These are phyloP conservation scores for Primulina eburnea DNA, from an alignment of 257 asterid species.

Conservation along the genomic window DNA sequence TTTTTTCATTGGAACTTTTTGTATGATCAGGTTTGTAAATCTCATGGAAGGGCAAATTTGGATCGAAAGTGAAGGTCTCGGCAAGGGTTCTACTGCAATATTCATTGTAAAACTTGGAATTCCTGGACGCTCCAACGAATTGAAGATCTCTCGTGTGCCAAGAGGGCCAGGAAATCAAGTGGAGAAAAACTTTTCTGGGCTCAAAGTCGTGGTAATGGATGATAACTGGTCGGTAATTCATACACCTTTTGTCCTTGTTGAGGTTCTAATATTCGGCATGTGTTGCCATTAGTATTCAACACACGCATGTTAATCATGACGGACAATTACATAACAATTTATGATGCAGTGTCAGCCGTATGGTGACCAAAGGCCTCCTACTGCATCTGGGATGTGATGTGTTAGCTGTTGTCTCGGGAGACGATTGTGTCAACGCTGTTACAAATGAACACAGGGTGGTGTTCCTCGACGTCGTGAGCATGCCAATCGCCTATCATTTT, in stretches of 20 bases:
- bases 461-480: conserved; percentile 59
- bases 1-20: too few relatives aligned
- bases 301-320: too few relatives aligned
- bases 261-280: neutral
- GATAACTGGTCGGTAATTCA: conserved; percentile 61
- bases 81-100: conserved; percentile 54
- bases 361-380: conserved; percentile 53
- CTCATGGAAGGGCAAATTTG: conserved; percentile 68
- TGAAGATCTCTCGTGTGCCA: conserved; percentile 26
- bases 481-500: conserved; percentile 51
- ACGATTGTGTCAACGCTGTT: conserved; percentile 65
- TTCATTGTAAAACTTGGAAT: conserved; percentile 46
- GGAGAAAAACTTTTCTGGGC: conserved; percentile 58
- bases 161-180: conserved; percentile 50
- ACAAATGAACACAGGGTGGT: conserved; percentile 68
- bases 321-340: too few relatives aligned
- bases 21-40: conserved; percentile 44
- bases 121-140: conserved; percentile 56
- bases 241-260: conserved; percentile 13
- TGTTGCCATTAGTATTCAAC: neutral
- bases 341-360: neutral
- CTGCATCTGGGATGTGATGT: conserved; percentile 88
- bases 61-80: conserved; percentile 64
- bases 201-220: conserved; percentile 82
- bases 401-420: conserved; percentile 59